Evolutionary conservation across 768 basidiomycete species (phyloP).

Genomic region (Udeniomyces megalosporus): DNA sequence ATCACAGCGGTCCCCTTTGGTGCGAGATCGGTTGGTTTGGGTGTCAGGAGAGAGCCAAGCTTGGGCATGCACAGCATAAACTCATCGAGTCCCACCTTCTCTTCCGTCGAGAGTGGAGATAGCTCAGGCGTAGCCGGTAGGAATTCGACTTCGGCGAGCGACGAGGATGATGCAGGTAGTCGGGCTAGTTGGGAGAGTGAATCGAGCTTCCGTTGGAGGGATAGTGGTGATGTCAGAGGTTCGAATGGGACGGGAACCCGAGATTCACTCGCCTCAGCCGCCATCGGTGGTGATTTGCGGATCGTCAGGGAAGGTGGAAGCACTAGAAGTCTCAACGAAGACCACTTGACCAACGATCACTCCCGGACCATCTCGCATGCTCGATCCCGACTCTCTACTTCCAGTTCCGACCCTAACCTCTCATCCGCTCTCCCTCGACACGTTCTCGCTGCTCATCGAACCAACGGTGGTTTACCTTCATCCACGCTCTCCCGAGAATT

Average conservation of each 20-base stretch:
- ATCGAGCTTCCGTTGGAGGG: neutral
- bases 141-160: too few relatives aligned
- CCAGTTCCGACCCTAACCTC: too few relatives aligned
- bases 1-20: neutral
- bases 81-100: slow-evolving; percentile 1
- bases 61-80: neutral
- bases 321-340: too few relatives aligned
- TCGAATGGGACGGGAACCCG: neutral
- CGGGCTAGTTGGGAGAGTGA: neutral
- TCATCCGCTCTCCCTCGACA: neutral
- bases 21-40: neutral
- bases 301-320: too few relatives aligned
- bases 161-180: neutral
- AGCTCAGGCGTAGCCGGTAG: too few relatives aligned
- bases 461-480: too few relatives aligned
- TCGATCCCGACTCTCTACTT: too few relatives aligned
- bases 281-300: neutral
- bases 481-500: neutral
- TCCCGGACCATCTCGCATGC: neutral
- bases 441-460: neutral
- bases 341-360: neutral
- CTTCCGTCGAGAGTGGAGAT: neutral
- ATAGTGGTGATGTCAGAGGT: too few relatives aligned
- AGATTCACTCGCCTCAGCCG: neutral
- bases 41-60: neutral